These are phyloP conservation scores for Quercus phellos DNA, from an alignment of 331 rosid species.

Conservation along the genomic window DNA sequence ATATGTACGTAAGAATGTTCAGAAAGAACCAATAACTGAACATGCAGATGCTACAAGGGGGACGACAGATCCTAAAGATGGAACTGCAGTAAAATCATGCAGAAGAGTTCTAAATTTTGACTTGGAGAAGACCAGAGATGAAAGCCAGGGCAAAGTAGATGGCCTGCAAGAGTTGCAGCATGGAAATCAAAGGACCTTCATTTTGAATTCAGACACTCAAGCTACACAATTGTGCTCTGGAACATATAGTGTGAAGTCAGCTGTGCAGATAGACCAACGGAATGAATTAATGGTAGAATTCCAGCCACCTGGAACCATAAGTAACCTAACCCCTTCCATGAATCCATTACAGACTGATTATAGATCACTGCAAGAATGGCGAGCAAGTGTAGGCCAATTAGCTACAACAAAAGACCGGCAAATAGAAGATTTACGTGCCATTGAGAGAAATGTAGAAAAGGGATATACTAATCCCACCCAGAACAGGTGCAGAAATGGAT, in stretches of 20 bases:
- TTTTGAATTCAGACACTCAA: conserved; percentile 26
- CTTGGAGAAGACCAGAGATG: conserved; percentile 35
- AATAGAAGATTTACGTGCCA: conserved; percentile 16
- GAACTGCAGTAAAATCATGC: conserved; percentile 44
- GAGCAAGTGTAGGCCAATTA: conserved; percentile 23
- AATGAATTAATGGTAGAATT: conserved; percentile 27
- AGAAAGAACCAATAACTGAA: conserved; percentile 37
- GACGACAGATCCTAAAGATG: conserved; percentile 18
- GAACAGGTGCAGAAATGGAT: conserved; percentile 27
- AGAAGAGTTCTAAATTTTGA: conserved; percentile 60
- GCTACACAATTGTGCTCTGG: conserved; percentile 20
- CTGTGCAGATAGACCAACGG: conserved; percentile 17
- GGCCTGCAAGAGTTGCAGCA: conserved; percentile 39
- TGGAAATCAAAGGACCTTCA: conserved; percentile 22
- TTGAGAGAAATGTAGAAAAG: conserved; percentile 23
- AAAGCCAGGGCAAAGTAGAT: conserved; percentile 25
- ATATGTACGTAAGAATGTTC: conserved; percentile 38
- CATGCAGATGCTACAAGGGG: conserved; percentile 26
- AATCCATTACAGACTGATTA: conserved; percentile 20
- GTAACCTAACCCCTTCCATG: conserved; percentile 22
- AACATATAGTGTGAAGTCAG: conserved; percentile 27
- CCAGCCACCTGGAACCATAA: conserved; percentile 24
- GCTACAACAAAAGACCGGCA: conserved; percentile 24
- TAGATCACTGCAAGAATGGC: conserved; percentile 22
- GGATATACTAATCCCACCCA: conserved; percentile 28